These are phyloP conservation scores for Acanthamoeba lenticulata DNA, from an alignment of 208 protist genomes.

Conservation along the genomic window DNA sequence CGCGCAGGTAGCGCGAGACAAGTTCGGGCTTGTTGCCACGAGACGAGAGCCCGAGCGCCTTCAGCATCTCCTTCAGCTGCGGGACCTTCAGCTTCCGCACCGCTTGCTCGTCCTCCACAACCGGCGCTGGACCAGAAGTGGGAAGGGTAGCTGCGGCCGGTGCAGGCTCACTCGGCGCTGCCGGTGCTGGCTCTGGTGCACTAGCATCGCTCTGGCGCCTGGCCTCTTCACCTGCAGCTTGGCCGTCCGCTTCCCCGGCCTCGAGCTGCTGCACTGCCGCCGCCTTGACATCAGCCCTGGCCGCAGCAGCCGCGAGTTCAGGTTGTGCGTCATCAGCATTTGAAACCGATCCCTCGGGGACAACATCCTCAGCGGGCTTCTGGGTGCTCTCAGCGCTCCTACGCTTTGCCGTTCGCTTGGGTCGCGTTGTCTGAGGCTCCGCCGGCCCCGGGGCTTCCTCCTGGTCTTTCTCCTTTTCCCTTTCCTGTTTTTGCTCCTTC, in stretches of 20 bases:
- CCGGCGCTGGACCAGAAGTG: too few relatives aligned
- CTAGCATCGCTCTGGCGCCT: too few relatives aligned
- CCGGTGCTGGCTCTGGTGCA: too few relatives aligned
- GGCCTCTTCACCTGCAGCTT: too few relatives aligned
- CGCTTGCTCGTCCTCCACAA: too few relatives aligned
- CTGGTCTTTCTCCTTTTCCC: background rate
- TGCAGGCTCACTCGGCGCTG: too few relatives aligned
- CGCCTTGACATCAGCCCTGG: background rate
- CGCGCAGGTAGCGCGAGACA: too few relatives aligned
- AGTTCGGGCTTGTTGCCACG: too few relatives aligned
- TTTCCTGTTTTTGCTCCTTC: background rate
- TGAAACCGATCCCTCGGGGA: background rate
- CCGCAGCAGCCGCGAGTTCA: background rate
- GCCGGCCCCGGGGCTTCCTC: background rate
- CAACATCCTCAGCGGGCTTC: background rate
- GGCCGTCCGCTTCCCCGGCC: too few relatives aligned
- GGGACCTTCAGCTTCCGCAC: background rate
- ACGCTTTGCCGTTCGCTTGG: background rate
- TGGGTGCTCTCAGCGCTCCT: background rate
- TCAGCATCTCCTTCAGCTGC: background rate
- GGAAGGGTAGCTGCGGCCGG: too few relatives aligned
- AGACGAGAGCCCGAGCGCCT: too few relatives aligned
- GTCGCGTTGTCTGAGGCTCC: background rate
- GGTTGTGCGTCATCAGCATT: background rate
- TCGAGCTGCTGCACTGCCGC: too few relatives aligned